Base-by-base conservation (phyloP, 306 rosid species). In the Trichosanthes cucumerina region DNA sequence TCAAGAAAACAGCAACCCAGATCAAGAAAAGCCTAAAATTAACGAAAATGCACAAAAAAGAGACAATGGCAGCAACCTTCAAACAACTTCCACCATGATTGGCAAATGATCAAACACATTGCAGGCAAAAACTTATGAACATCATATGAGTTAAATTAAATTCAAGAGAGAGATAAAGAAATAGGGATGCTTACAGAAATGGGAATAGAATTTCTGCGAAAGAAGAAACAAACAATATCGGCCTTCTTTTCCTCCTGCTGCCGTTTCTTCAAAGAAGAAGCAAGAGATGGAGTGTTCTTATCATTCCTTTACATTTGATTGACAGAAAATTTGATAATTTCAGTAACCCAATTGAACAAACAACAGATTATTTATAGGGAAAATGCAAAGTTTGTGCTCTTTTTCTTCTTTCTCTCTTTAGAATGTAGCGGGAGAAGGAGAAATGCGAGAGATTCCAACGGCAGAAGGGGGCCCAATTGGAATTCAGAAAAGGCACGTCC, bases 261-360 rank as follows among this genome's bases (percentile, higher is more conserved):
- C 60, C 78, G 83, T 57, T 80, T 77, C 79, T 53, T 79, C n/a
- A 23, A 50, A 75, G 84, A 85, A 76, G 87, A 88, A 85, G 90
- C 89, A 87, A 88, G 86, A 87, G 89, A 87, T 88, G 39, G 92
- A 90, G 92, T 87, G 92, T 79, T 56, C 58, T 78, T 56, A 39
- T 14, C 14, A 39, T 10, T 38, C 73, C 49, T 38, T 66, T 9
- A 38, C 73, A n/a, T 66, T 63, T n/a, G 21, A 19, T 64, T 10
- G 12, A 65, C 62, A 38, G 49, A 66, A 60, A 19, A 12, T n/a
- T 69, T 21, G 75, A 41, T n/a, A 23, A 41, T 9, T 31, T 3
- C 49, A 38, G 53, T 69, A 43, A 69, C 75, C 75, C 53, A 69
- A 12, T n/a, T 44, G 53, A 69, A 21, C 50, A 69, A 69, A 69